Conservation (phyloP, 176 grass and related monocot genomes). For the Areca catechu region DNA sequence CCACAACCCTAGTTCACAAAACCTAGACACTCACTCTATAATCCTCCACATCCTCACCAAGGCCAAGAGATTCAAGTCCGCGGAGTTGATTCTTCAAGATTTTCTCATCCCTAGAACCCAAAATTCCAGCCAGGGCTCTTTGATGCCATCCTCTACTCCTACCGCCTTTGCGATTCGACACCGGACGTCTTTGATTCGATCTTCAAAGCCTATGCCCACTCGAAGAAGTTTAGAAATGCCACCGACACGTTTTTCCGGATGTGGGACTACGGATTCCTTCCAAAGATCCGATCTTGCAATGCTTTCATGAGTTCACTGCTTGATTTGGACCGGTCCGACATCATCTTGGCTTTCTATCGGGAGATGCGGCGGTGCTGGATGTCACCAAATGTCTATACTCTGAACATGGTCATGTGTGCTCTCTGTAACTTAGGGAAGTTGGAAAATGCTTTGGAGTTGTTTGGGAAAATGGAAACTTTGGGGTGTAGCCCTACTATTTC, state of each 20-base stretch:
- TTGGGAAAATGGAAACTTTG: conserved; percentile 48
- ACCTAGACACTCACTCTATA: conserved; percentile 22
- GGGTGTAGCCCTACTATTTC: conserved; percentile 31
- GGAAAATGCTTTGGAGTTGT: conserved; percentile 35
- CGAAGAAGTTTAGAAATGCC: conserved; percentile 54
- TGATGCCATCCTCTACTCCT: conserved; percentile 24
- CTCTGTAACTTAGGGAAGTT: conserved; percentile 36
- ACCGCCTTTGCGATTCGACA: conserved; percentile 13
- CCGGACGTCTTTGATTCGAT: conserved; percentile 45
- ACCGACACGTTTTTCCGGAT: conserved; percentile 50
- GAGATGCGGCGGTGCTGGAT: conserved; percentile 8
- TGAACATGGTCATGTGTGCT: conserved; percentile 63
- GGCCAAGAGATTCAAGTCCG: conserved; percentile 24
- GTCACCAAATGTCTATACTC: conserved; percentile 65
- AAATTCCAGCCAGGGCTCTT: conserved; percentile 25
- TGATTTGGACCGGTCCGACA: conserved; percentile 22
- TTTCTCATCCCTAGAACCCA: conserved; percentile 31
- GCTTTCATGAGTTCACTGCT: conserved; percentile 53
- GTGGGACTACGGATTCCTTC: conserved; percentile 54
- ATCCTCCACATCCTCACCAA: conserved; percentile 27
- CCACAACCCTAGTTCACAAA: conserved; percentile 21
- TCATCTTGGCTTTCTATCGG: too few relatives aligned
- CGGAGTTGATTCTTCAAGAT: conserved; percentile 34
- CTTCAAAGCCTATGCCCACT: conserved; percentile 54
- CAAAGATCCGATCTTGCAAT: conserved; percentile 62